Evolutionary conservation across 2,329 filamentous ascomycete genomes (phyloP).

Genomic region (Monilinia fructigena): DNA sequence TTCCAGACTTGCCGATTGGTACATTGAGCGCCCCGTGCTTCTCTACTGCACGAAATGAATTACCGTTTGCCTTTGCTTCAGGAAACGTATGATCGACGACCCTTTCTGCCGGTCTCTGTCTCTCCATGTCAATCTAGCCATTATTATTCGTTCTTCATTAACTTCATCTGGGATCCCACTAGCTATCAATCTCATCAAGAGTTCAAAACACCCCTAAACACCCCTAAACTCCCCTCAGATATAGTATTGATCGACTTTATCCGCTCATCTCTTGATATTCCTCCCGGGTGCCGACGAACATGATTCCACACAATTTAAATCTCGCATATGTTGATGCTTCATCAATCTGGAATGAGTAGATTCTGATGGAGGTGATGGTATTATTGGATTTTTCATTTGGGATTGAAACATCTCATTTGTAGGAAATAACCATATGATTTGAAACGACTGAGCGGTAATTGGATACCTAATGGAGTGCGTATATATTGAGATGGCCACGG

Average conservation of each 20-base stretch:
- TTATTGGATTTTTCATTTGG: slow-evolving; percentile 13
- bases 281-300: too few species aligned
- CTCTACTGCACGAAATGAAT: slow-evolving; percentile 1
- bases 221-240: background rate
- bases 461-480: too few species aligned
- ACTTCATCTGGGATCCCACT: background rate
- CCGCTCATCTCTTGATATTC: too few species aligned
- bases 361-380: background rate
- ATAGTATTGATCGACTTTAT: background rate
- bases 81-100: slow-evolving; percentile 19
- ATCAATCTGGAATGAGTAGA: too few species aligned
- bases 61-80: background rate
- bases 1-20: slow-evolving; percentile 3
- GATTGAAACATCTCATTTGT: slow-evolving; percentile 21
- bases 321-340: too few species aligned
- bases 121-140: background rate
- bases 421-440: background rate
- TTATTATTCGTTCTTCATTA: background rate
- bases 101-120: slow-evolving; percentile 5
- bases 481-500: too few species aligned
- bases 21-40: slow-evolving; percentile 10
- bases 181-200: background rate
- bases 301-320: too few species aligned
- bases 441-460: slow-evolving; percentile 6
- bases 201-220: background rate